Evolutionary conservation across 169 alveolate genomes (phyloP).

Genomic region (Cryptosporidium ubiquitum): DNA sequence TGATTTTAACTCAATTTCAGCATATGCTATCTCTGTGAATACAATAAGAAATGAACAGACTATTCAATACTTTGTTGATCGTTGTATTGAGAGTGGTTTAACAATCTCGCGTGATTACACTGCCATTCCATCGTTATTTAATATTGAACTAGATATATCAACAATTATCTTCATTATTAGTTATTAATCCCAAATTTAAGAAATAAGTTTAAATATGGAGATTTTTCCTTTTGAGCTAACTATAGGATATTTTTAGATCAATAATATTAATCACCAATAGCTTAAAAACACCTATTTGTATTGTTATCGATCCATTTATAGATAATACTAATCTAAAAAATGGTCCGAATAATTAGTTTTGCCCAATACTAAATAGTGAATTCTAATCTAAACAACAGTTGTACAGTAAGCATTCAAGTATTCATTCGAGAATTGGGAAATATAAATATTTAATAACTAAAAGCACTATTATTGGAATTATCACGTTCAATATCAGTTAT

Average conservation of each 20-base stretch:
- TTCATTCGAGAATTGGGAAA: neutral
- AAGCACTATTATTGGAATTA: neutral
- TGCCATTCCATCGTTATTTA: constrained; percentile 9
- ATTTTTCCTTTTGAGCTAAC: neutral
- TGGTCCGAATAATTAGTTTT: neutral
- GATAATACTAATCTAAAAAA: neutral
- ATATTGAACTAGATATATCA: neutral
- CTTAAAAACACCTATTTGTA: neutral
- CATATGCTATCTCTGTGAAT: constrained; percentile 42
- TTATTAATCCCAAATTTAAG: neutral
- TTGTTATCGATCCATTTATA: too few species aligned
- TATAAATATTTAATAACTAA: neutral
- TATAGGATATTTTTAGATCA: neutral
- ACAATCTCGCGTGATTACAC: constrained; percentile 23
- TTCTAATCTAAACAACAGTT: neutral
- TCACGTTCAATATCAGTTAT: neutral
- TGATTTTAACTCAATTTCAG: neutral
- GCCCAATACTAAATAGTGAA: too few species aligned
- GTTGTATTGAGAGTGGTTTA: constrained; percentile 32
- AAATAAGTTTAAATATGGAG: neutral
- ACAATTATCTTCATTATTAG: constrained; percentile 34
- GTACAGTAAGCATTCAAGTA: neutral
- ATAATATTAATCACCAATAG: too few species aligned
- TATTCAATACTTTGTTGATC: constrained; percentile 51
- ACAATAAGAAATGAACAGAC: constrained; percentile 34